Evolutionary conservation across 1,139 yeast species (phyloP).

Genomic region (Chernovozyma sophiae-reginae): DNA sequence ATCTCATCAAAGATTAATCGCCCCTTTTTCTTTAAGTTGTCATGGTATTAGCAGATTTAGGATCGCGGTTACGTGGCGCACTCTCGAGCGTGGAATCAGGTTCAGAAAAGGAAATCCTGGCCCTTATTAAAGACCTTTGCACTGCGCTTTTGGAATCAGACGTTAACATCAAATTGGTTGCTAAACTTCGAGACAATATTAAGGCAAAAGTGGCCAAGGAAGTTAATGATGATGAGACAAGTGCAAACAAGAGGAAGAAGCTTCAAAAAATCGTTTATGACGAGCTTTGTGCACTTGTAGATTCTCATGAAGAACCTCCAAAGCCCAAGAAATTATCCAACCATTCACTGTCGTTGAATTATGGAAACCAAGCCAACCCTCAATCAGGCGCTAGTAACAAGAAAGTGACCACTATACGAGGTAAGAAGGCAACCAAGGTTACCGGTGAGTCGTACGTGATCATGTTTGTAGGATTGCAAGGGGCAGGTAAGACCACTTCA

Average conservation of each 20-base stretch:
- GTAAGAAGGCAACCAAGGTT: slow-evolving; percentile 24
- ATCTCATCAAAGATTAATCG: too few relatives aligned
- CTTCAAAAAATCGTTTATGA: slow-evolving; percentile 92
- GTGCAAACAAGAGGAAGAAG: slow-evolving; percentile 66
- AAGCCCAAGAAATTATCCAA: slow-evolving; percentile 68
- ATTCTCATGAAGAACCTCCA: slow-evolving; percentile 61
- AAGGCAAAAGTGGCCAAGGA: slow-evolving; percentile 46
- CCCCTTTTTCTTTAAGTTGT: not conserved
- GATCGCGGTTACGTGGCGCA: slow-evolving; percentile 76
- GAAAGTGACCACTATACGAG: slow-evolving; percentile 21
- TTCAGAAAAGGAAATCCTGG: slow-evolving; percentile 36
- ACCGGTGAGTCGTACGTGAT: slow-evolving; percentile 50
- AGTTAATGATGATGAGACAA: slow-evolving; percentile 49
- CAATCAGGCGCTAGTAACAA: not conserved
- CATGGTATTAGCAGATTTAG: slow-evolving; percentile 95
- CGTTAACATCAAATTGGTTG: slow-evolving; percentile 83
- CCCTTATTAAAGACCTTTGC: slow-evolving; percentile 81
- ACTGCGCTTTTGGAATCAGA: slow-evolving; percentile 89
- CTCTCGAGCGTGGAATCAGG: slow-evolving; percentile 57
- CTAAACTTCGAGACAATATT: slow-evolving; percentile 70
- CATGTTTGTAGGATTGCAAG: slow-evolving; percentile 98
- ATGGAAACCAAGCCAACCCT: slow-evolving; percentile 5
- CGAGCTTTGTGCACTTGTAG: slow-evolving; percentile 83
- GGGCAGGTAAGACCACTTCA: slow-evolving; percentile 97
- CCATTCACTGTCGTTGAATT: not conserved